A percentile compares a stretch with the other conserved stretches of the same genome.
phyloP scores from a whole-genome alignment of 1,284 basidiomycete species.

The Naganishia albida region DNA sequence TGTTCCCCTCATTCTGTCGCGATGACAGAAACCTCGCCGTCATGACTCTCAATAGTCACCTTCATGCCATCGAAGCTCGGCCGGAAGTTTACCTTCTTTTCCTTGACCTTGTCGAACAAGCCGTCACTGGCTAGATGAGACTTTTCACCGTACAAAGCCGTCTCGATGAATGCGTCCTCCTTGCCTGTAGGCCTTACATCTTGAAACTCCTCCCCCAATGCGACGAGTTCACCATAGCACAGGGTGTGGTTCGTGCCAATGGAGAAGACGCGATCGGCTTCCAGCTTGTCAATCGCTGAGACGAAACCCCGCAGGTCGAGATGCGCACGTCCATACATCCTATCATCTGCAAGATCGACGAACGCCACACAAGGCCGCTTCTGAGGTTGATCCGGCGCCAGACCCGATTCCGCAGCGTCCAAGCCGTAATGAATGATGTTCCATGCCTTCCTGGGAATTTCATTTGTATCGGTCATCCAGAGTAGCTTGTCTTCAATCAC shows the following conservation, averaged over 20 bases:
- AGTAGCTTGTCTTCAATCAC: conserved; percentile 12
- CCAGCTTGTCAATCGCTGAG: neutral
- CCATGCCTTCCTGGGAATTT: conserved; percentile 7
- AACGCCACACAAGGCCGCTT: neutral
- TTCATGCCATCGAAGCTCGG: conserved; percentile 16
- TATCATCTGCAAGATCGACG: conserved; percentile 8
- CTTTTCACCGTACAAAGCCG: conserved; percentile 2
- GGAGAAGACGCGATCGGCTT: conserved; percentile 4
- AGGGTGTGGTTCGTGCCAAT: conserved; percentile 14
- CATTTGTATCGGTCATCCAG: conserved; percentile 18
- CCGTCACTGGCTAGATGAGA: conserved; percentile 9
- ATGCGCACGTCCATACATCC: conserved; percentile 13
- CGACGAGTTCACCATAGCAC: conserved; percentile 6
- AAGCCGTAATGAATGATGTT: conserved; percentile 16
- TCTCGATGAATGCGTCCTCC: conserved; percentile 17
- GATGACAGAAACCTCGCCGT: neutral
- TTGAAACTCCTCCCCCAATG: conserved; percentile 5
- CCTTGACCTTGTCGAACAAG: conserved; percentile 13
- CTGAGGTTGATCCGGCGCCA: neutral
- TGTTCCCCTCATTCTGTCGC: conserved; percentile 5
- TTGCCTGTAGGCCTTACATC: conserved; percentile 6
- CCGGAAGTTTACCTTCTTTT: conserved; percentile 6
- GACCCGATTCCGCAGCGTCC: neutral
- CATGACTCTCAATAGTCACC: neutral
- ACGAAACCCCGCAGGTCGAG: conserved; percentile 18